Base-by-base conservation (phyloP, 1,284 basidiomycete species). In the Microbotryum intermedium region DNA sequence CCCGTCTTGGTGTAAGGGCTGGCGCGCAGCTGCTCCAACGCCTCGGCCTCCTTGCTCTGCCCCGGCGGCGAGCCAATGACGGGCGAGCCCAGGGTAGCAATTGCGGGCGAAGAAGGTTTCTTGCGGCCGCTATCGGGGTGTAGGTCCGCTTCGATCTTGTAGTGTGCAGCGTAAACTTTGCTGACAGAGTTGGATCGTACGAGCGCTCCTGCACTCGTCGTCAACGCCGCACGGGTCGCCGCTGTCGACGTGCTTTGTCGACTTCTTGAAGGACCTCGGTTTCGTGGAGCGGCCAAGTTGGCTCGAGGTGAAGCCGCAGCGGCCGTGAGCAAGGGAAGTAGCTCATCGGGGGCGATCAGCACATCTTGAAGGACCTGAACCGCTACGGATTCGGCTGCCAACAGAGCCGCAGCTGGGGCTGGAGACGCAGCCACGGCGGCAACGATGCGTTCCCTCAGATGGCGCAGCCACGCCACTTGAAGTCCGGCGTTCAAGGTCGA, bases 311-410 rank as follows among this genome's bases (percentile, higher is more conserved):
- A 62, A 3, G 69, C 62, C 1, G 62, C 60, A 11, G 62, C 61
- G 18, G 67, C 55, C 26, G 60, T 68, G 44, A 67, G 55, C 10
- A 63, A 49, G 1, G 59, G 53, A 9, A 55, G 45, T 3, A 62
- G 62, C n/a, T 72, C 71, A 28, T 75, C 73, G 13, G 71, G 70
- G 5, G 70, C 62, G 26, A 91, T 84, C 51, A 95, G 77, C 0
- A 85, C 85, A 68, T 94, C 88, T 61, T 90, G 87, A 48, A 95
- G 77, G 16, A 90, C 86, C 63, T 81, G 83, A 71, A 94, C 84
- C 6, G 87, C 83, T 42, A 90, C 79, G 4, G 78, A 79, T 67
- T 88, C 82, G 3, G 86, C 83, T 0, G 88, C 62, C 84, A 52
- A 78, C 79, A 65, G 81, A 76, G 69, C 83, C 81, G 71, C 77